Evolutionary conservation across 2,329 filamentous ascomycete genomes (phyloP).

Genomic region (Colletotrichum tanaceti): DNA sequence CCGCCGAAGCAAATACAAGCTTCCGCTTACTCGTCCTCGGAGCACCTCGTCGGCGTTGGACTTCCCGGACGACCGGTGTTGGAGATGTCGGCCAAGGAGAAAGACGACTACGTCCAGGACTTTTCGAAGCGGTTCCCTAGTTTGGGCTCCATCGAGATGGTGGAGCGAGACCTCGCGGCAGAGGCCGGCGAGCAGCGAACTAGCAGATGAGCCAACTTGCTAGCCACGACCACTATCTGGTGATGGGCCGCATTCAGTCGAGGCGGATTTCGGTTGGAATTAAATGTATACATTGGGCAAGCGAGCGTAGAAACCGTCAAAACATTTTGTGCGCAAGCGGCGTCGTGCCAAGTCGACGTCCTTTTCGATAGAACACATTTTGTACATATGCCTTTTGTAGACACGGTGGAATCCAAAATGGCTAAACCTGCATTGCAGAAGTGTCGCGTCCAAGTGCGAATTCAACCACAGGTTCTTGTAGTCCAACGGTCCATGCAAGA

Average conservation of each 20-base stretch:
- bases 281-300: slow-evolving; percentile 31
- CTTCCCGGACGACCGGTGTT: slow-evolving; percentile 61
- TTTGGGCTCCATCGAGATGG: slow-evolving; percentile 86
- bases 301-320: slow-evolving; percentile 28
- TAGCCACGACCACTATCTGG: background rate
- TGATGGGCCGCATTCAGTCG: background rate
- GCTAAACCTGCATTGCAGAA: background rate
- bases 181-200: slow-evolving; percentile 46
- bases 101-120: slow-evolving; percentile 73
- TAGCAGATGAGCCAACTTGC: slow-evolving; percentile 9
- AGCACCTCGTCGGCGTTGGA: slow-evolving; percentile 59
- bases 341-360: slow-evolving; percentile 2
- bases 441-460: background rate
- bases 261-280: slow-evolving; percentile 15
- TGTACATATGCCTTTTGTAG: slow-evolving; percentile 26
- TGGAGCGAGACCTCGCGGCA: slow-evolving; percentile 73
- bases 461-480: background rate
- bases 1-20: slow-evolving; percentile 55
- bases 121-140: slow-evolving; percentile 91
- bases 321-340: slow-evolving; percentile 10
- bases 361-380: slow-evolving; percentile 18
- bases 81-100: slow-evolving; percentile 69
- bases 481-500: background rate
- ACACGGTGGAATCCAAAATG: slow-evolving; percentile 1
- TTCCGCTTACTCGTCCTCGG: slow-evolving; percentile 44